Conservation (phyloP, 2,329 filamentous ascomycete genomes). For the Penicillium freii region DNA sequence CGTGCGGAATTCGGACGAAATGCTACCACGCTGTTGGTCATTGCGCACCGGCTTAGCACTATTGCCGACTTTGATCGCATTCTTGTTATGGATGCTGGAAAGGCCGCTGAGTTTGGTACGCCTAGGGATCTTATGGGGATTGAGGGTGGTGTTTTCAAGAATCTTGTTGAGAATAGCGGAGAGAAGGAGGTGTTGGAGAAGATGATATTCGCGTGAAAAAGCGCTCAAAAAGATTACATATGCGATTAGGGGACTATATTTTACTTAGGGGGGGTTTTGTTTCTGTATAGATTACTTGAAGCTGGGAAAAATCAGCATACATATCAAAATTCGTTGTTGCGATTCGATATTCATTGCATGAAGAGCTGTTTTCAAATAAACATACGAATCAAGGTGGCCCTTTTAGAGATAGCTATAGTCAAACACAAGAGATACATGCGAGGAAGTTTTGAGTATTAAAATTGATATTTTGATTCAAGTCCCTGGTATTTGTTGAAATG, state of each 20-base stretch:
- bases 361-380: not conserved
- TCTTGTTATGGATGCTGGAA: conserved; percentile 67
- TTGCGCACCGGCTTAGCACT: conserved; percentile 72
- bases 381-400: not conserved
- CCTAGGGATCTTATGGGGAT: conserved; percentile 59
- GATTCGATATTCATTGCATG: not conserved
- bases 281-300: not conserved
- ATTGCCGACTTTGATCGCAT: conserved; percentile 77
- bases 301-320: not conserved
- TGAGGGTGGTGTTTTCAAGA: conserved; percentile 24
- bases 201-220: conserved; percentile 22
- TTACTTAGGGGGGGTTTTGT: too few species aligned
- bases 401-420: not conserved
- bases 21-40: conserved; percentile 68
- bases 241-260: not conserved
- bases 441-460: not conserved
- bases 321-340: not conserved
- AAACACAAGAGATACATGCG: not conserved
- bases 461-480: not conserved
- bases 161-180: conserved; percentile 25
- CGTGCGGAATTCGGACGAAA: conserved; percentile 63
- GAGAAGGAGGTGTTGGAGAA: conserved; percentile 25
- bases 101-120: conserved; percentile 65
- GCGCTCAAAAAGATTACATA: not conserved
- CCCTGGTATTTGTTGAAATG: not conserved